Evolutionary conservation across 805 yeast genomes (phyloP).

Genomic region (Clavispora phyllophila): DNA sequence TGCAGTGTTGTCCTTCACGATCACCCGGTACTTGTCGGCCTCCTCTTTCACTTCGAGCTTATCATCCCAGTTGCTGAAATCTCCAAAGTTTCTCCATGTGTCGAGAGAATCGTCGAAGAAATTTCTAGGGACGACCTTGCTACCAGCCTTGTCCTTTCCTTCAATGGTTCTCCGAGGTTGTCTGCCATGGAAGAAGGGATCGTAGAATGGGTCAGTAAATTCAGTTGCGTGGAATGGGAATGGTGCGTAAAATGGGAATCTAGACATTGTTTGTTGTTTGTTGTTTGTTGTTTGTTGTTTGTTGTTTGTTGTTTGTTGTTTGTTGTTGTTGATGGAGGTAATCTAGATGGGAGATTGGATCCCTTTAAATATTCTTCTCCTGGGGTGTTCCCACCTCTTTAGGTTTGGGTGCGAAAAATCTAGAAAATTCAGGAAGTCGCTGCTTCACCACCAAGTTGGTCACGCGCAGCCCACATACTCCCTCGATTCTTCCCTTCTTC

Average conservation of each 20-base stretch:
- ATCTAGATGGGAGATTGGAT: not conserved
- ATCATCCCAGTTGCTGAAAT: constrained; percentile 1
- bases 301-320: too few species aligned
- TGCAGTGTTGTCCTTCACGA: constrained; percentile 11
- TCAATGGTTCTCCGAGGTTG: not conserved
- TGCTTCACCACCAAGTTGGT: too few species aligned
- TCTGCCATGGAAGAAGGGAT: not conserved
- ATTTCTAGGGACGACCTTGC: not conserved
- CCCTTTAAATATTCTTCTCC: not conserved
- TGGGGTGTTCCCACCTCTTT: not conserved
- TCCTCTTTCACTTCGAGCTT: constrained; percentile 17
- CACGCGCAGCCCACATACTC: too few species aligned
- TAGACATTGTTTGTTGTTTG: not conserved
- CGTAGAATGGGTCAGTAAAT: constrained; percentile 1
- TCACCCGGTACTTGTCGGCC: constrained; percentile 19
- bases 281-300: too few species aligned
- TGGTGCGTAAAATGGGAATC: not conserved
- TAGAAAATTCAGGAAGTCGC: not conserved
- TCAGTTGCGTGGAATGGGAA: not conserved
- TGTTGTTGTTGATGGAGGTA: not conserved
- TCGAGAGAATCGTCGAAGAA: not conserved
- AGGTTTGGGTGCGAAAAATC: not conserved
- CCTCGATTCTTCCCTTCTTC: too few species aligned
- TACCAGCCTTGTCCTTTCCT: not conserved
- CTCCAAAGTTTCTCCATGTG: not conserved